Evolutionary conservation across 352 stramenopile species (phyloP).

Genomic region (Thalassiosira hispida): DNA sequence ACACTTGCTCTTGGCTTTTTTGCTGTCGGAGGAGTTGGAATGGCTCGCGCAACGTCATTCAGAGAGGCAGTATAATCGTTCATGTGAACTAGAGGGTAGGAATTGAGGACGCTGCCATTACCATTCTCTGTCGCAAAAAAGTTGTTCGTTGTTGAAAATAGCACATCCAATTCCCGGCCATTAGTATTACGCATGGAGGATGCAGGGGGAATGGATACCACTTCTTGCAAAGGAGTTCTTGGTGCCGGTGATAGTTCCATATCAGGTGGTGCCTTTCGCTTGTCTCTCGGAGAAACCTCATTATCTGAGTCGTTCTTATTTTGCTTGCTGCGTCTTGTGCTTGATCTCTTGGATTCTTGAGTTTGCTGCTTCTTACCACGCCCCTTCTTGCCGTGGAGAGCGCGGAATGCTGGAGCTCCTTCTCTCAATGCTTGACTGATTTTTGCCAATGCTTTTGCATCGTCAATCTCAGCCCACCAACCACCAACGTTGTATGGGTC

Average conservation of each 20-base stretch:
- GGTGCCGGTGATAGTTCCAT: neutral
- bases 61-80: slow-evolving; percentile 43
- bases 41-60: slow-evolving; percentile 38
- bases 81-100: slow-evolving; percentile 40
- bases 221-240: neutral
- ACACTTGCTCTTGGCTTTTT: slow-evolving; percentile 13
- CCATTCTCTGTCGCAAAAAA: slow-evolving; percentile 19
- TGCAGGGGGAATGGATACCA: neutral
- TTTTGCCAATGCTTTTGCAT: slow-evolving; percentile 75
- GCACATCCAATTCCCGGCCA: slow-evolving; percentile 14
- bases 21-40: slow-evolving; percentile 35
- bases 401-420: slow-evolving; percentile 73
- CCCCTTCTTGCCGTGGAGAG: slow-evolving; percentile 23
- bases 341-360: neutral
- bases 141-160: slow-evolving; percentile 20
- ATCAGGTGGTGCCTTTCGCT: slow-evolving; percentile 2
- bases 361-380: neutral
- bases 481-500: slow-evolving; percentile 15
- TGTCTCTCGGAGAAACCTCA: neutral
- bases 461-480: slow-evolving; percentile 77
- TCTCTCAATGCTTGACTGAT: slow-evolving; percentile 81
- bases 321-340: slow-evolving; percentile 3
- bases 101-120: slow-evolving; percentile 7
- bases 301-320: slow-evolving; percentile 1
- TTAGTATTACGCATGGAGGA: neutral